These are phyloP conservation scores for Coemansia sp. DNA, from an alignment of 192 early-diverging fungal species.

Conservation along the genomic window DNA sequence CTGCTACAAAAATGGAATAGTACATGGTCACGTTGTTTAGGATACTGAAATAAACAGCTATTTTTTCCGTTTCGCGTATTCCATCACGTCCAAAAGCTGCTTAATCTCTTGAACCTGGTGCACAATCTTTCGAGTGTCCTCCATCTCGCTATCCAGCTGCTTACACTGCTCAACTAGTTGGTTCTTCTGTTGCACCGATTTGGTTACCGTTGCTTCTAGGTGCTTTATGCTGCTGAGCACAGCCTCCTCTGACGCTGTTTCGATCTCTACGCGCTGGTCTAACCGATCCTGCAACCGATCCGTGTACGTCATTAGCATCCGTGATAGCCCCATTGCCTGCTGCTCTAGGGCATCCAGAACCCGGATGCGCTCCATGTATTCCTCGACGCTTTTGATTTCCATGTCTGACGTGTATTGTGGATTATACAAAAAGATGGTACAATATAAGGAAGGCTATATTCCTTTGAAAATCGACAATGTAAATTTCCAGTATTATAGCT, in stretches of 20 bases:
- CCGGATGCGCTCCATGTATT: constrained; percentile 51
- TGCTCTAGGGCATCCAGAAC: constrained; percentile 49
- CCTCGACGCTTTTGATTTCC: constrained; percentile 42
- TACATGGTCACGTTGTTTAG: not conserved
- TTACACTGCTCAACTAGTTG: constrained; percentile 29
- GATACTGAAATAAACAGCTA: not conserved
- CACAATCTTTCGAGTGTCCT: constrained; percentile 13
- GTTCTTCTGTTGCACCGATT: constrained; percentile 30
- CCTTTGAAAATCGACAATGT: no score
- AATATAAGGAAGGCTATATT: not conserved
- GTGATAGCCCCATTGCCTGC: constrained; percentile 50
- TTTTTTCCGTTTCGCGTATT: constrained; percentile 37
- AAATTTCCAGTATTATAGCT: no score
- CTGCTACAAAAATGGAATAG: not conserved
- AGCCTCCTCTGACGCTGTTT: constrained; percentile 24
- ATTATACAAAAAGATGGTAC: not conserved
- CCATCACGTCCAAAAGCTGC: constrained; percentile 47
- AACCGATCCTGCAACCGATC: constrained; percentile 46
- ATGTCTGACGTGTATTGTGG: constrained; percentile 4
- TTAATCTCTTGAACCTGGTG: constrained; percentile 34
- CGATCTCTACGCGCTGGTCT: constrained; percentile 37
- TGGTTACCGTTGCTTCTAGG: constrained; percentile 15
- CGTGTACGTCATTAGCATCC: constrained; percentile 52
- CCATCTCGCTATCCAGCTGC: constrained; percentile 26
- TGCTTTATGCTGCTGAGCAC: constrained; percentile 29